phyloP scores from a whole-genome alignment of 345 rosid genomes.

The Boechera retrofracta region DNA sequence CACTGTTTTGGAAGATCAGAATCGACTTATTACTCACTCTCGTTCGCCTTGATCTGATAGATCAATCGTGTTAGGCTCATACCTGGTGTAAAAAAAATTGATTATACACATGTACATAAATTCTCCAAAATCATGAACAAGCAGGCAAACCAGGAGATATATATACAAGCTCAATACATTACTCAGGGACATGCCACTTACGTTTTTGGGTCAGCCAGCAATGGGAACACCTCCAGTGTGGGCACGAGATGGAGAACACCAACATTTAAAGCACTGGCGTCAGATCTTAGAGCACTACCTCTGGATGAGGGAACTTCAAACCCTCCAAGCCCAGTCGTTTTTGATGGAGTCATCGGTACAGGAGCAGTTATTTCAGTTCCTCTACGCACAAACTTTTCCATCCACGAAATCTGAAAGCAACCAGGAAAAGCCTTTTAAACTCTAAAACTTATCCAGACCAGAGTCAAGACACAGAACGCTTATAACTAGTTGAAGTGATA shows the following conservation, averaged over 20 bases:
- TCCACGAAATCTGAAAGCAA: conserved; percentile 87
- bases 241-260: conserved; percentile 99
- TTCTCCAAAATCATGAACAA: conserved; percentile 10
- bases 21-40: conserved; percentile 68
- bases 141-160: conserved; percentile 5
- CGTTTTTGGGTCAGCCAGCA: conserved; percentile 80
- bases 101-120: not conserved
- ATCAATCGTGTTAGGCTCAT: conserved; percentile 96
- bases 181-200: conserved; percentile 55
- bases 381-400: conserved; percentile 92
- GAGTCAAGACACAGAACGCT: conserved; percentile 21
- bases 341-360: conserved; percentile 92
- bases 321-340: conserved; percentile 99
- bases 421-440: not conserved
- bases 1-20: conserved; percentile 17
- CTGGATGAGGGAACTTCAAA: conserved; percentile 97
- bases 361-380: conserved; percentile 99
- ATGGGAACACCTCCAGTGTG: conserved; percentile 92
- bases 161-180: conserved; percentile 14
- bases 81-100: conserved; percentile 55
- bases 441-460: conserved; percentile 2
- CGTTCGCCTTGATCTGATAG: conserved; percentile 80
- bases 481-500: conserved; percentile 19
- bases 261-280: conserved; percentile 93
- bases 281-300: conserved; percentile 90